Conservation (phyloP, 805 yeast genomes). For the Naumovozyma castellii region DNA sequence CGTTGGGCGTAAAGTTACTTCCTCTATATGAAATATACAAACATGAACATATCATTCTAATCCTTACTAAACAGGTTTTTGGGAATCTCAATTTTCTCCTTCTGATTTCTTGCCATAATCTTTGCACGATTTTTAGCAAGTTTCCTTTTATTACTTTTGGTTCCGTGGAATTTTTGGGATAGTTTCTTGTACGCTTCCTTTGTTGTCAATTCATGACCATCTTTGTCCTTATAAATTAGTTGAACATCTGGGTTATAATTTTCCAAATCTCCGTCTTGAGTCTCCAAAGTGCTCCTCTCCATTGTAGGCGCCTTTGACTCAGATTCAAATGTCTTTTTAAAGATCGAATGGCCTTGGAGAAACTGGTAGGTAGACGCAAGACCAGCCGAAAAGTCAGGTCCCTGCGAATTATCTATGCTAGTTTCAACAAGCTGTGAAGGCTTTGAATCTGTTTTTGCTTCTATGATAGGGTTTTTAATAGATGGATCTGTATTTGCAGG, state of each 20-base stretch:
- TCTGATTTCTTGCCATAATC: conserved; percentile 15
- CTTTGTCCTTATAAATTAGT: conserved; percentile 52
- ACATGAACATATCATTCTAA: neutral
- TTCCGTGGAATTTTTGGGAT: conserved; percentile 73
- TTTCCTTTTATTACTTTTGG: conserved; percentile 24
- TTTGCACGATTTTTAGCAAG: conserved; percentile 16
- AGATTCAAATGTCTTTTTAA: conserved; percentile 4
- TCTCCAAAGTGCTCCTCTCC: conserved; percentile 15
- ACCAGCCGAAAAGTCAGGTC: conserved; percentile 19
- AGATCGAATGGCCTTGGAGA: conserved; percentile 11
- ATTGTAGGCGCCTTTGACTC: neutral
- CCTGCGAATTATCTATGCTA: conserved; percentile 1
- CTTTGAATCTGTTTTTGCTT: conserved; percentile 13
- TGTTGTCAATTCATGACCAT: conserved; percentile 48
- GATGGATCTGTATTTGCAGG: neutral
- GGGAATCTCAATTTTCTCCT: neutral
- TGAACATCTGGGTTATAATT: conserved; percentile 36
- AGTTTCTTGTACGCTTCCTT: conserved; percentile 71
- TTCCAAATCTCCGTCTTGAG: conserved; percentile 14
- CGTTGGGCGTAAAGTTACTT: no score
- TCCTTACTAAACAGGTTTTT: neutral
- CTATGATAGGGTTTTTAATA: neutral
- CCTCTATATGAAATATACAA: no score
- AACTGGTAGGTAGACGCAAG: conserved; percentile 19
- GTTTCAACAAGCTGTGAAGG: conserved; percentile 19